These are phyloP conservation scores for Dispira simplex DNA, from an alignment of 192 early-diverging fungal species.

Conservation along the genomic window DNA sequence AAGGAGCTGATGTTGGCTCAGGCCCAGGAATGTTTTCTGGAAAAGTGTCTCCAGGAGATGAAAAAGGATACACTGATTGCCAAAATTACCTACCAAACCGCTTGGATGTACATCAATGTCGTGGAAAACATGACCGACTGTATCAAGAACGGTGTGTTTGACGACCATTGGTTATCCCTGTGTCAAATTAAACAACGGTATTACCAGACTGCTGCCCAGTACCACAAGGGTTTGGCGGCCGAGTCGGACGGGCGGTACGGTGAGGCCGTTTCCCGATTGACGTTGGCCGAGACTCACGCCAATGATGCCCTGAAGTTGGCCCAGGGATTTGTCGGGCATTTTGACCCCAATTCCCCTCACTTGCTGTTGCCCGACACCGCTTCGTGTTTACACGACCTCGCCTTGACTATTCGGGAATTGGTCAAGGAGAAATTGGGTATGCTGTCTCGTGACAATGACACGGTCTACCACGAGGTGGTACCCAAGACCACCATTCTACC, in stretches of 20 bases:
- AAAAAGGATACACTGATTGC: constrained; percentile 80
- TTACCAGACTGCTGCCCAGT: constrained; percentile 75
- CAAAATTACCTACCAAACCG: constrained; percentile 73
- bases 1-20: constrained; percentile 81
- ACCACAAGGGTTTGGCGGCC: constrained; percentile 60
- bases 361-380: constrained; percentile 47
- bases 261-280: constrained; percentile 60
- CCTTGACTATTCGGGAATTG: constrained; percentile 41
- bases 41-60: constrained; percentile 72
- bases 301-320: constrained; percentile 78
- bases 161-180: constrained; percentile 67
- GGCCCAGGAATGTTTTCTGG: constrained; percentile 85
- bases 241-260: constrained; percentile 74
- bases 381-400: constrained; percentile 54
- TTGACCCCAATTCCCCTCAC: constrained; percentile 37
- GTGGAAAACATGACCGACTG: constrained; percentile 57
- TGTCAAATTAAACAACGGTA: constrained; percentile 84
- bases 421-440: constrained; percentile 53
- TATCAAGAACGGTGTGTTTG: constrained; percentile 49
- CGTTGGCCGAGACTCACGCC: constrained; percentile 59
- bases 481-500: constrained; percentile 65
- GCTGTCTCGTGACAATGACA: constrained; percentile 82
- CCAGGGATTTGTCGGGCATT: constrained; percentile 41
- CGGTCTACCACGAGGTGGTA: constrained; percentile 82
- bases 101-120: constrained; percentile 55